phyloP scores from a whole-genome alignment of 2,329 filamentous ascomycete species.

The Trichoderma semiorbis region DNA sequence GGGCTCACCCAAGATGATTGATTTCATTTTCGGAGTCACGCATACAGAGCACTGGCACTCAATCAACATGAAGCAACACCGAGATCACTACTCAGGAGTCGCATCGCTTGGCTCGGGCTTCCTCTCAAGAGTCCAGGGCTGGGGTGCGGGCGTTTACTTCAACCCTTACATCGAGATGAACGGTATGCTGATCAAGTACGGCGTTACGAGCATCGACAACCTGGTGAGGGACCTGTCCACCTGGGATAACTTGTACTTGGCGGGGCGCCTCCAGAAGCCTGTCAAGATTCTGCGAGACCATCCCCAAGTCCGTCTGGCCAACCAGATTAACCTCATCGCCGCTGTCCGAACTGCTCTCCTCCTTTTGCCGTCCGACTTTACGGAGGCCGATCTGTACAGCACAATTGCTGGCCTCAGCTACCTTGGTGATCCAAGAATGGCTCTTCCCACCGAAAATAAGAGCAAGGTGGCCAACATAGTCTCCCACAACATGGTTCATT shows the following conservation, averaged over 20 bases:
- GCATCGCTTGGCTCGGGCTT: constrained; percentile 79
- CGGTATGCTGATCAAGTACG: constrained; percentile 95
- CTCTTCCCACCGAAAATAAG: constrained; percentile 82
- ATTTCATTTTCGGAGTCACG: constrained; percentile 95
- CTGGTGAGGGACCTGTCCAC: constrained; percentile 80
- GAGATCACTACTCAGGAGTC: constrained; percentile 86
- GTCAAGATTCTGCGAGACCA: constrained; percentile 97
- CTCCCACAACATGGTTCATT: constrained; percentile 83
- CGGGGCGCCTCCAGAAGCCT: constrained; percentile 91
- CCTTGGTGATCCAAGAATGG: constrained; percentile 94
- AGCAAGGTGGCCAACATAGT: constrained; percentile 95
- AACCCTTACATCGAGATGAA: constrained; percentile 94
- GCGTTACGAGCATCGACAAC: constrained; percentile 90
- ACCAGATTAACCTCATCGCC: constrained; percentile 92
- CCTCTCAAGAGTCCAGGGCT: constrained; percentile 83
- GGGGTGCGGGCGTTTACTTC: constrained; percentile 95
- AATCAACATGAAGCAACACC: constrained; percentile 83
- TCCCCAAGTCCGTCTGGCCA: constrained; percentile 84
- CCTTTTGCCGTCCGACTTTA: constrained; percentile 78
- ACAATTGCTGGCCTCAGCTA: constrained; percentile 93
- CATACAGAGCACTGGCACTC: constrained; percentile 97
- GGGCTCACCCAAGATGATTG: constrained; percentile 91
- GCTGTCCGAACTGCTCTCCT: constrained; percentile 87
- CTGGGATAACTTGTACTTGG: constrained; percentile 96
- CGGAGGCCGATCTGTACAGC: constrained; percentile 81